Percentiles rank a stretch among this genome's conserved stretches.
These are phyloP conservation scores for Xylaria intraflava DNA, from an alignment of 495 filamentous ascomycete genomes.

Conservation along the genomic window DNA sequence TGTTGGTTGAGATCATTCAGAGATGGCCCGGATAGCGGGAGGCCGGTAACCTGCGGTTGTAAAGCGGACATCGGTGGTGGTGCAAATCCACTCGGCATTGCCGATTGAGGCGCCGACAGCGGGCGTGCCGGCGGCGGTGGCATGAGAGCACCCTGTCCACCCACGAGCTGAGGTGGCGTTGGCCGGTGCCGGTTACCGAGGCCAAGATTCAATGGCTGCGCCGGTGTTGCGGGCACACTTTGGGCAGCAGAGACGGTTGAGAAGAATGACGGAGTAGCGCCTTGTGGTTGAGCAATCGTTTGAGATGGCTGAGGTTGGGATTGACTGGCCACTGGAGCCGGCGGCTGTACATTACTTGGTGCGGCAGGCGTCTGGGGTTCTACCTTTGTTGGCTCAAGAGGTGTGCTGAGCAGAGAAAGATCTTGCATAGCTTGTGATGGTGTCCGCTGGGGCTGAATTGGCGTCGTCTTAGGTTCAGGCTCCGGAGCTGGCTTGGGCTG, in stretches of 20 bases:
- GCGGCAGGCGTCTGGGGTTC: conserved; percentile 41
- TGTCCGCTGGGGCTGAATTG: conserved; percentile 39
- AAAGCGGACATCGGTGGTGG: conserved; percentile 59
- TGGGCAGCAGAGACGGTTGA: conserved; percentile 29
- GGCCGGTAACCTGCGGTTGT: conserved; percentile 81
- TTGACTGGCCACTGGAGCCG: conserved; percentile 32
- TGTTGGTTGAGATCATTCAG: conserved; percentile 64
- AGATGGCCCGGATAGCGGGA: conserved; percentile 70
- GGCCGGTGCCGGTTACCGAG: conserved; percentile 61
- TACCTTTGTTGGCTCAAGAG: conserved; percentile 65
- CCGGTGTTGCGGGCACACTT: conserved; percentile 18
- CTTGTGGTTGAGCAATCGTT: conserved; percentile 47
- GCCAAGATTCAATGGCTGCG: conserved; percentile 34
- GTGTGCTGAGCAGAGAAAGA: conserved; percentile 66
- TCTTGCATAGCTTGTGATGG: conserved; percentile 71
- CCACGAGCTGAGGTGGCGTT: conserved; percentile 56
- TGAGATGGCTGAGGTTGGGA: conserved; percentile 48
- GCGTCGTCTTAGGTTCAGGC: conserved; percentile 28
- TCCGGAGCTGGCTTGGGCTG: conserved; percentile 21
- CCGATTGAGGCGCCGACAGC: conserved; percentile 82
- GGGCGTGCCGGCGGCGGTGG: conserved; percentile 77
- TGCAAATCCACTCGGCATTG: conserved; percentile 65
- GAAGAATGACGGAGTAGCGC: conserved; percentile 46
- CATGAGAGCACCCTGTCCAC: conserved; percentile 53
- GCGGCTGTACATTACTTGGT: conserved; percentile 35